Conservation (phyloP, 495 filamentous ascomycete genomes). For the Evernia prunastri region DNA sequence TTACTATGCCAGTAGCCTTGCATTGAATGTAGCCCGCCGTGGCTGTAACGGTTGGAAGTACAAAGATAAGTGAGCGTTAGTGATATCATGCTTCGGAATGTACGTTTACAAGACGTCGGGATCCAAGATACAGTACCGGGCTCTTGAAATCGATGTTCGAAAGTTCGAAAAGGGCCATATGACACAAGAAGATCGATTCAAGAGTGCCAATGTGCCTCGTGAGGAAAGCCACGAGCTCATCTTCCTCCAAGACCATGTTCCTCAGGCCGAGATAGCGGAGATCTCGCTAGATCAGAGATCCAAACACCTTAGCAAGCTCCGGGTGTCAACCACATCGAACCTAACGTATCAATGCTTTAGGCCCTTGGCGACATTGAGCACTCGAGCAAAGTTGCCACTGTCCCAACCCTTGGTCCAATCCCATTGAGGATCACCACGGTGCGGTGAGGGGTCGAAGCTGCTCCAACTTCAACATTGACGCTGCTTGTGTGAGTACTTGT, state of each 20-base stretch:
- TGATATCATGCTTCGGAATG: neutral
- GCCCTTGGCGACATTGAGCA: neutral
- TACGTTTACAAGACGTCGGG: neutral
- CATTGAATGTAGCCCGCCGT: neutral
- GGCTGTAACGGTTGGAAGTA: neutral
- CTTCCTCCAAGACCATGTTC: neutral
- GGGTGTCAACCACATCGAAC: too few species aligned
- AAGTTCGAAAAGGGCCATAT: too few species aligned
- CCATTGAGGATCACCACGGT: neutral
- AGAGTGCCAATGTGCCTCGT: too few species aligned
- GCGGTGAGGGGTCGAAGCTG: neutral
- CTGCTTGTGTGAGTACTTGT: neutral
- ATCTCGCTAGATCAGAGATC: too few species aligned
- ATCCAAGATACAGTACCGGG: neutral
- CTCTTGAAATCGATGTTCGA: neutral
- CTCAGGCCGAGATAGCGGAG: neutral
- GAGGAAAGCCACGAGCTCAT: neutral
- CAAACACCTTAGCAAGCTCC: too few species aligned
- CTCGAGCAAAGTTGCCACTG: neutral
- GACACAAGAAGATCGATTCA: too few species aligned
- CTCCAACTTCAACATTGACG: neutral
- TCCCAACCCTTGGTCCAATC: neutral
- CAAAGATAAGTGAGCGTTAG: neutral
- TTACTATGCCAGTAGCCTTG: neutral
- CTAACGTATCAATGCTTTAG: neutral